These are phyloP conservation scores for Smittium culicis DNA, from an alignment of 371 early-diverging fungal species.

Conservation along the genomic window DNA sequence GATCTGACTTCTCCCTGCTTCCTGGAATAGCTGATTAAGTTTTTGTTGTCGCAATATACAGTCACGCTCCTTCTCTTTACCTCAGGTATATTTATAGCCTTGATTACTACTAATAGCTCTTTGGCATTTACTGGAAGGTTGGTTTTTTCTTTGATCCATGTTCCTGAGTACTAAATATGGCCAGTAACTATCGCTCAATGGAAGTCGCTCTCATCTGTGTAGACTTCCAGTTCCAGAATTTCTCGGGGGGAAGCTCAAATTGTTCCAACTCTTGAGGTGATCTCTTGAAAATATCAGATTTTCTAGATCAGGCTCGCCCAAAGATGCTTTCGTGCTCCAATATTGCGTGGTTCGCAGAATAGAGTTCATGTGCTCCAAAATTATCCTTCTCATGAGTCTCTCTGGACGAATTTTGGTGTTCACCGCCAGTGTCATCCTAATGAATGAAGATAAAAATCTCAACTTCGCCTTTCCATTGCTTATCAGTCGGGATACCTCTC, in stretches of 20 bases:
- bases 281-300: not conserved
- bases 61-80: not conserved
- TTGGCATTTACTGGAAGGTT: not conserved
- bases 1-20: not conserved
- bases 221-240: not conserved
- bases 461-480: not conserved
- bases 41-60: not conserved
- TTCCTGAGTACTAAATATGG: not conserved
- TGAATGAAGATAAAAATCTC: not conserved
- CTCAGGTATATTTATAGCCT: not conserved
- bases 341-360: not conserved
- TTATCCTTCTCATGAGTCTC: not conserved
- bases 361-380: not conserved
- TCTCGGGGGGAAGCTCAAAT: not conserved
- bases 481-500: not conserved
- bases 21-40: not conserved
- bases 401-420: not conserved
- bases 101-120: not conserved
- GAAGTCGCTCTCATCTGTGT: not conserved
- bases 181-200: not conserved
- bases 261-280: not conserved
- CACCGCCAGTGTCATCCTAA: constrained; percentile 9
- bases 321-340: not conserved
- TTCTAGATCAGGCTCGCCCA: not conserved
- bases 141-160: not conserved